Evolutionary conservation across 202 grass and related monocot genomes (phyloP).

Genomic region (Hordeum pubiflorum): DNA sequence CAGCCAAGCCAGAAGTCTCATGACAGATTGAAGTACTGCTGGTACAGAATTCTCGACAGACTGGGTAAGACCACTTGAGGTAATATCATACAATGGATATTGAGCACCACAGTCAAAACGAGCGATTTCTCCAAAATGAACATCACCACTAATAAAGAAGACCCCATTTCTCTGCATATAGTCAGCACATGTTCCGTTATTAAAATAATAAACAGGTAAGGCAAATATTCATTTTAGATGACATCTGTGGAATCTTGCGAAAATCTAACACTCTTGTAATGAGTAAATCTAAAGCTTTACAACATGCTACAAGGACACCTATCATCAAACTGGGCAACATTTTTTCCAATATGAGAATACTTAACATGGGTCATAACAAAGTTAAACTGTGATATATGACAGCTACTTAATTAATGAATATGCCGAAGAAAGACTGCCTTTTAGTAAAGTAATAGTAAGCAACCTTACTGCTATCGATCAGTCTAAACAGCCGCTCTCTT

Average conservation of each 20-base stretch:
- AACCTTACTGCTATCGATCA: conserved; percentile 87
- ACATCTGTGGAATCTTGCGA: not conserved
- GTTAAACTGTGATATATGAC: not conserved
- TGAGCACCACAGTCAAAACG: conserved; percentile 65
- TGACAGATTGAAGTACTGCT: conserved; percentile 35
- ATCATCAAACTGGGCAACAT: not conserved
- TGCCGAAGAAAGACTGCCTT: not conserved
- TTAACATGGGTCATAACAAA: not conserved
- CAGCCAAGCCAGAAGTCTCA: conserved; percentile 51
- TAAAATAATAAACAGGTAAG: conserved; percentile 4
- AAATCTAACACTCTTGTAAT: not conserved
- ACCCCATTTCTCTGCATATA: conserved; percentile 68
- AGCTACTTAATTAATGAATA: not conserved
- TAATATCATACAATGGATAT: conserved; percentile 87
- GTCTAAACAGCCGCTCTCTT: conserved; percentile 64
- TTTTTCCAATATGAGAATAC: not conserved
- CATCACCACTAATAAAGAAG: conserved; percentile 85
- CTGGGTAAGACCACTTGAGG: conserved; percentile 88
- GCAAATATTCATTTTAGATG: conserved; percentile 8
- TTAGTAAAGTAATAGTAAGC: conserved; percentile 12
- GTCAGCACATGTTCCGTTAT: not conserved
- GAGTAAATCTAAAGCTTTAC: not conserved
- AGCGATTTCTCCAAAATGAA: conserved; percentile 94
- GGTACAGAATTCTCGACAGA: conserved; percentile 60
- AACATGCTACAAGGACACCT: not conserved